Conservation (phyloP, 2,329 filamentous ascomycete species). For the Lasiodiplodia theobromae region DNA sequence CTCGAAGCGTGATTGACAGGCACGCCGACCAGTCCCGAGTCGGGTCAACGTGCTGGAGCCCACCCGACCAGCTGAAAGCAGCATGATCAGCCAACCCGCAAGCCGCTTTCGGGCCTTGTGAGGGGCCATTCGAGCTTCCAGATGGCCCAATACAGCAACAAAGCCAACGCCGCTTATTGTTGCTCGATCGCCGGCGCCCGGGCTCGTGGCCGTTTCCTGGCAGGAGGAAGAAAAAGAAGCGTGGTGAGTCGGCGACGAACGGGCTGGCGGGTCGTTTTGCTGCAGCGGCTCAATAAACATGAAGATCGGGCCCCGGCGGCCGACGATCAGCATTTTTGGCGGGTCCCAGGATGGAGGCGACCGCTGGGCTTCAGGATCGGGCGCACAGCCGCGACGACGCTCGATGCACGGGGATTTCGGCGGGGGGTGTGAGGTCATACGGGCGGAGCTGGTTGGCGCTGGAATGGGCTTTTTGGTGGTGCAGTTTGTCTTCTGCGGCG, state of each 20-base stretch:
- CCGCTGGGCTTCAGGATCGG: background rate
- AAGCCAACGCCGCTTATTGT: too few relatives aligned
- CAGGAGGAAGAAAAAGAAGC: too few relatives aligned
- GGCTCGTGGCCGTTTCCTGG: background rate
- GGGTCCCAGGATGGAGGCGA: background rate
- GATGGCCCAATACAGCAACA: slow-evolving; percentile 1
- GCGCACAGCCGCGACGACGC: background rate
- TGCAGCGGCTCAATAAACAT: slow-evolving; percentile 2
- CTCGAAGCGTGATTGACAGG: slow-evolving; percentile 25
- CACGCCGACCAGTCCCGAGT: slow-evolving; percentile 16
- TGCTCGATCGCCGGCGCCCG: background rate
- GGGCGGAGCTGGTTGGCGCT: background rate
- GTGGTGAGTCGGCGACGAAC: background rate
- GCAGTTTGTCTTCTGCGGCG: background rate
- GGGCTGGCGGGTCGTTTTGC: background rate
- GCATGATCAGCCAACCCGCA: slow-evolving; percentile 19
- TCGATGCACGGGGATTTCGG: background rate
- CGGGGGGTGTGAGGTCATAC: background rate
- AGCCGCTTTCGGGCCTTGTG: slow-evolving; percentile 24
- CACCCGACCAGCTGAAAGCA: slow-evolving; percentile 10
- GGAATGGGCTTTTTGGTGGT: background rate
- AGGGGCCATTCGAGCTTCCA: slow-evolving; percentile 1
- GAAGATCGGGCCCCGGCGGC: background rate
- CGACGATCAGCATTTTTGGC: slow-evolving; percentile 24
- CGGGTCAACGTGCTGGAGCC: background rate